These are phyloP conservation scores for Dryas alaskensis DNA, from an alignment of 306 rosid genomes.

Conservation along the genomic window DNA sequence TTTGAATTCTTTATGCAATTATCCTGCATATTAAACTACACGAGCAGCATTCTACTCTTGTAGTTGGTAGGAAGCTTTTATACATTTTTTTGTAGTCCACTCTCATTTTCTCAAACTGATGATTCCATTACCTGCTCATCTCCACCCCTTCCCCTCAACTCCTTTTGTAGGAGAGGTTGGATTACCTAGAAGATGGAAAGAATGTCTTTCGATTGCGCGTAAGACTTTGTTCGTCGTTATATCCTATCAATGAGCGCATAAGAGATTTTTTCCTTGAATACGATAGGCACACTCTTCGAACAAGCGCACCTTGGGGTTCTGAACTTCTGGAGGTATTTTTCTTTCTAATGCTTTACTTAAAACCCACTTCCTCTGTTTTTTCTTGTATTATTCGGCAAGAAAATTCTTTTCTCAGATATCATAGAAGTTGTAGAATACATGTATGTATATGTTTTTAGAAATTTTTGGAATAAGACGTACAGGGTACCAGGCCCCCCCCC, in stretches of 20 bases:
- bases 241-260: constrained; percentile 89
- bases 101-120: constrained; percentile 5
- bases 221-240: constrained; percentile 86
- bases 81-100: neutral
- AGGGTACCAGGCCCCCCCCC: neutral
- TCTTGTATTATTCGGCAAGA: neutral
- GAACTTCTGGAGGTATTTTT: constrained; percentile 90
- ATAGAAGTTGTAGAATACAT: neutral
- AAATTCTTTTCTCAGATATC: constrained; percentile 3
- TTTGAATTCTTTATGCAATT: neutral
- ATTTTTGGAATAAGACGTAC: neutral
- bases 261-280: constrained; percentile 96
- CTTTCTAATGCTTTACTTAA: constrained; percentile 14
- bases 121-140: constrained; percentile 21
- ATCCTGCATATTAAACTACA: neutral
- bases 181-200: constrained; percentile 97
- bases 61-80: constrained; percentile 13
- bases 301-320: constrained; percentile 99
- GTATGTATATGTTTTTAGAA: neutral
- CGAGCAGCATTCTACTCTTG: neutral
- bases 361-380: neutral
- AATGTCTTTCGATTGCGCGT: constrained; percentile 85
- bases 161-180: constrained; percentile 81
- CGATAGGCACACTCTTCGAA: constrained; percentile 96
- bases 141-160: constrained; percentile 23